Conservation (phyloP, 2,329 filamentous ascomycete species). For the Myriosclerotinia scirpicola region DNA sequence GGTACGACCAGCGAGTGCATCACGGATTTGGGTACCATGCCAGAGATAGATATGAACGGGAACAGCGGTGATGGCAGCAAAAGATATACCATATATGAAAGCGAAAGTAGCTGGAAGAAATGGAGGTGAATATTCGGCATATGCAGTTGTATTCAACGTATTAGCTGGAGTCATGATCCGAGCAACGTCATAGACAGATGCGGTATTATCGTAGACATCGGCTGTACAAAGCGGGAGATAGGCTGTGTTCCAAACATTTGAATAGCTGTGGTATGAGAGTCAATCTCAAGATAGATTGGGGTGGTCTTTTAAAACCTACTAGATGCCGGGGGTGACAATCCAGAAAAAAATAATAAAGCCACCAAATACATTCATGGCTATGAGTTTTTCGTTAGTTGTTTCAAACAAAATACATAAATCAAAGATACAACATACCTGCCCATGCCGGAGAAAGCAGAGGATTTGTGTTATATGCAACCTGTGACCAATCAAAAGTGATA, state of each 20-base stretch:
- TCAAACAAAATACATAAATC: background rate
- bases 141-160: constrained; percentile 60
- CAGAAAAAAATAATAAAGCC: constrained; percentile 66
- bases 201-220: constrained; percentile 58
- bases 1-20: constrained; percentile 31
- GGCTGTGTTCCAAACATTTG: constrained; percentile 59
- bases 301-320: constrained; percentile 40
- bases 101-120: constrained; percentile 59
- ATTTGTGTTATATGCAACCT: constrained; percentile 48
- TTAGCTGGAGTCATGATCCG: constrained; percentile 57
- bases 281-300: background rate
- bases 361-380: constrained; percentile 69
- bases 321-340: constrained; percentile 56
- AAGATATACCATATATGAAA: constrained; percentile 61
- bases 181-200: constrained; percentile 55
- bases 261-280: constrained; percentile 46
- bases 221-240: constrained; percentile 52
- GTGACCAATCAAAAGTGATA: constrained; percentile 76
- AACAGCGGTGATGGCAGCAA: constrained; percentile 68
- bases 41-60: constrained; percentile 68
- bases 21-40: constrained; percentile 65
- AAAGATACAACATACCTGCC: constrained; percentile 51
- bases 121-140: constrained; percentile 44
- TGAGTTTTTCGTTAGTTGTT: constrained; percentile 13
- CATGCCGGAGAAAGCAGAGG: constrained; percentile 61